Evolutionary conservation across 306 rosid genomes (phyloP).

Genomic region (Dalbergia cochinchinensis): DNA sequence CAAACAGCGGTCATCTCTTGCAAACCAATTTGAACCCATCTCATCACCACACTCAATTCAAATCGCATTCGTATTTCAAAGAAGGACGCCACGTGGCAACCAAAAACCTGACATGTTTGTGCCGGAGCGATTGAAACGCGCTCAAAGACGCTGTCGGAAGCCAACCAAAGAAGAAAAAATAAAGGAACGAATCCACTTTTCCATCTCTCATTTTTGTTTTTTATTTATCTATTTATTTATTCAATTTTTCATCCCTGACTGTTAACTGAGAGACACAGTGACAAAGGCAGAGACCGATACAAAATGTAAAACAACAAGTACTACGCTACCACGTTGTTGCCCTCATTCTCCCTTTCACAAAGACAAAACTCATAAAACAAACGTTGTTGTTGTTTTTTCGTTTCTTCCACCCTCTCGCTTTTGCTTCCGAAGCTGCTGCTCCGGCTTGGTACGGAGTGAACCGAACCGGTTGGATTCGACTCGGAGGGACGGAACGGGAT

Average conservation of each 20-base stretch:
- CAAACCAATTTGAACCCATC: too few relatives aligned
- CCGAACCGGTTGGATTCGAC: slow-evolving; percentile 41
- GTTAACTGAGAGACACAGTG: slow-evolving; percentile 19
- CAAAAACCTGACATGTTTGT: too few relatives aligned
- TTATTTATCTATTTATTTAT: too few relatives aligned
- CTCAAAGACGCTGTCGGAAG: background rate
- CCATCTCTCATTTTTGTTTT: background rate
- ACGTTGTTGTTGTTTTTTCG: background rate
- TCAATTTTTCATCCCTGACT: background rate
- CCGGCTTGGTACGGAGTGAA: slow-evolving; percentile 44
- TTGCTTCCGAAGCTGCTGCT: background rate
- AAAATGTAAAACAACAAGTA: background rate
- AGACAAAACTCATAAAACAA: background rate
- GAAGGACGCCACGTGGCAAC: too few relatives aligned
- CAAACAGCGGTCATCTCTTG: too few relatives aligned
- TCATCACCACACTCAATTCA: too few relatives aligned
- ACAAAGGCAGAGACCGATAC: background rate
- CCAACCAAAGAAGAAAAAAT: background rate
- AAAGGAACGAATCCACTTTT: background rate
- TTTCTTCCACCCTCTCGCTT: background rate
- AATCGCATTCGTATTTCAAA: too few relatives aligned
- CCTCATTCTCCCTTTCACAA: slow-evolving; percentile 6
- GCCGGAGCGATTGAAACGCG: background rate
- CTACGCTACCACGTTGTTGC: background rate
- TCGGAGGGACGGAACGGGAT: slow-evolving; percentile 13